phyloP scores from a whole-genome alignment of 345 rosid species.

The Gossypium arboreum region DNA sequence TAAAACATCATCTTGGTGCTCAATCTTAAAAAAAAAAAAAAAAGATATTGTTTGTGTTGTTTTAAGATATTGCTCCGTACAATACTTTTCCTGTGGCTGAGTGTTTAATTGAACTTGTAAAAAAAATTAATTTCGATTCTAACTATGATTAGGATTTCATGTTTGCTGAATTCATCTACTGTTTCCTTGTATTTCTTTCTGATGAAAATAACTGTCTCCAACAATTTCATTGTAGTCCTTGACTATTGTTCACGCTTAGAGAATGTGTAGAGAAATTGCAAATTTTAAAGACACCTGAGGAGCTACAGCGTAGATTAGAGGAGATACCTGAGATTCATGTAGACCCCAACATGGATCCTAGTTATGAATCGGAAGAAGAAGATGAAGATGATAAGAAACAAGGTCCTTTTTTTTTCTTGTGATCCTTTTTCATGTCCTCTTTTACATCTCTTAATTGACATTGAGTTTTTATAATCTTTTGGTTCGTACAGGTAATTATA shows the following conservation, averaged over 20 bases:
- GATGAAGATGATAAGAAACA: slow-evolving; percentile 68
- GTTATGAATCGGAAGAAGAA: slow-evolving; percentile 83
- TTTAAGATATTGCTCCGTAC: background rate
- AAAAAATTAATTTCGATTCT: background rate
- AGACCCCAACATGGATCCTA: slow-evolving; percentile 99
- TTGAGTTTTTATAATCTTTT: slow-evolving; percentile 18
- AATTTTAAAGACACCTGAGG: slow-evolving; percentile 85
- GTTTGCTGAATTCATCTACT: background rate
- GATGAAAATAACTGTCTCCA: background rate
- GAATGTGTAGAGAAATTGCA: slow-evolving; percentile 98
- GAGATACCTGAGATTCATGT: slow-evolving; percentile 93
- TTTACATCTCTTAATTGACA: background rate
- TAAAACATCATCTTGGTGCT: background rate
- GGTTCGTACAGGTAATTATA: slow-evolving; percentile 47
- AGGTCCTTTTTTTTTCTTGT: slow-evolving; percentile 33
- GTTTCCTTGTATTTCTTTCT: background rate
- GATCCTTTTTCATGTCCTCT: background rate
- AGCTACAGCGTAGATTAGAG: slow-evolving; percentile 87
- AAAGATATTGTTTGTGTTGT: background rate
- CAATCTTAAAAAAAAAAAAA: background rate
- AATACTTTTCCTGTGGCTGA: background rate
- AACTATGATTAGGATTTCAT: background rate
- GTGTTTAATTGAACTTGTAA: background rate
- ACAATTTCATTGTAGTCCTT: slow-evolving; percentile 39
- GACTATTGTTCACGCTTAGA: slow-evolving; percentile 75